A percentile compares a stretch with the other conserved stretches of the same genome.
Evolutionary conservation across 371 early-diverging fungal genomes (phyloP).

Genomic region (Apophysomyces trapeziformis): DNA sequence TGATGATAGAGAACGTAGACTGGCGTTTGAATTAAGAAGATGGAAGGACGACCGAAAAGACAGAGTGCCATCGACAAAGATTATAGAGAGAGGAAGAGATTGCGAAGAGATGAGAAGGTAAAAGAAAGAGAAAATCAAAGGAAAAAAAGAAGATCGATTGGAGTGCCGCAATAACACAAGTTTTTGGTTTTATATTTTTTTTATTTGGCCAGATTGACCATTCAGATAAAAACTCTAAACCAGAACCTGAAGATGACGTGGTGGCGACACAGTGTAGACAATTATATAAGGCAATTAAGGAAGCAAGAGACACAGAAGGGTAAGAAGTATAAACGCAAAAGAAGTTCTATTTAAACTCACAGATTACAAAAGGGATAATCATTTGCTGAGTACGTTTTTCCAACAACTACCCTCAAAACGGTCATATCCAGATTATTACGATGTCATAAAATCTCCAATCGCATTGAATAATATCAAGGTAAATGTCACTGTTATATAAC

Average conservation of each 20-base stretch:
- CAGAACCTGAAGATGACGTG: not conserved
- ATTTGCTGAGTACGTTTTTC: constrained; percentile 70
- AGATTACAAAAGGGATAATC: constrained; percentile 45
- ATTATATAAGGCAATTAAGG: constrained; percentile 35
- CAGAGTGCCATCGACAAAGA: constrained; percentile 29
- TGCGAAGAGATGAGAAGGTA: constrained; percentile 24
- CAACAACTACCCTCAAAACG: constrained; percentile 74
- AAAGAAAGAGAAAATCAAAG: not conserved
- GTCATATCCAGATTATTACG: constrained; percentile 91
- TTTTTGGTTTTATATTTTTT: not conserved
- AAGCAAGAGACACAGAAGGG: constrained; percentile 45
- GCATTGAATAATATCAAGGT: constrained; percentile 73
- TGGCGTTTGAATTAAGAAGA: not conserved
- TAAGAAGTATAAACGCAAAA: constrained; percentile 14
- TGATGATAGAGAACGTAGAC: no score
- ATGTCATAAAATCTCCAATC: constrained; percentile 85
- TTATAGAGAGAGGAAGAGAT: constrained; percentile 31
- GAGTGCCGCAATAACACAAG: not conserved
- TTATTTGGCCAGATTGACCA: not conserved
- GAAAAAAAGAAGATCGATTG: not conserved
- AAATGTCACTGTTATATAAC: constrained; percentile 5
- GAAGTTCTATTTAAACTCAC: not conserved
- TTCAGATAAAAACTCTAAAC: constrained; percentile 1
- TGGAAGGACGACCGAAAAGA: constrained; percentile 26
- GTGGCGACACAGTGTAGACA: constrained; percentile 22